A percentile compares a stretch with the other conserved stretches of the same genome.
phyloP scores from a whole-genome alignment of 2,329 filamentous ascomycete genomes.

The Trichoderma polysporum region DNA sequence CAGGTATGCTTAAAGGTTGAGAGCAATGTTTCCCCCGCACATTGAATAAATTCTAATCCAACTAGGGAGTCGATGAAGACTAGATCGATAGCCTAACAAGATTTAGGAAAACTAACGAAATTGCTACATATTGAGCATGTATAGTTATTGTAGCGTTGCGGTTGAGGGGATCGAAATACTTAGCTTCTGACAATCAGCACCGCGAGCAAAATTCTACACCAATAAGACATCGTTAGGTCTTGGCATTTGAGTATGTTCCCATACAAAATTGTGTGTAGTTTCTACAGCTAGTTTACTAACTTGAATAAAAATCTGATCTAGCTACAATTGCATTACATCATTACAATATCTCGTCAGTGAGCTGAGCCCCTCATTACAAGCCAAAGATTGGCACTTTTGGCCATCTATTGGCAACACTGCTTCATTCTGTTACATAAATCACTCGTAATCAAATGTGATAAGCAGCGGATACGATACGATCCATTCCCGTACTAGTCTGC shows the following conservation, averaged over 20 bases:
- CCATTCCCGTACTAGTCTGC: background rate
- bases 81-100: background rate
- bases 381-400: no score
- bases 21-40: background rate
- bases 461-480: background rate
- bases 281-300: background rate
- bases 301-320: background rate
- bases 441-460: background rate
- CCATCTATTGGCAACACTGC: background rate
- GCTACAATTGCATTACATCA: background rate
- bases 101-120: background rate
- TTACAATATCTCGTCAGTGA: no score
- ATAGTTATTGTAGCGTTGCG: background rate
- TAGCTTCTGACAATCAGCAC: background rate
- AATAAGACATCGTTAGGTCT: background rate
- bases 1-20: background rate
- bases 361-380: no score
- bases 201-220: slow-evolving; percentile 10
- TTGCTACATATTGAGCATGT: background rate
- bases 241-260: background rate
- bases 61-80: background rate
- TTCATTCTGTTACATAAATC: background rate
- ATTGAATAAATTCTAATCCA: background rate
- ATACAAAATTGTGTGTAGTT: background rate
- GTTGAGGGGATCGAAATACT: background rate